phyloP scores from a whole-genome alignment of 768 basidiomycete genomes.

The Suillus luteus region DNA sequence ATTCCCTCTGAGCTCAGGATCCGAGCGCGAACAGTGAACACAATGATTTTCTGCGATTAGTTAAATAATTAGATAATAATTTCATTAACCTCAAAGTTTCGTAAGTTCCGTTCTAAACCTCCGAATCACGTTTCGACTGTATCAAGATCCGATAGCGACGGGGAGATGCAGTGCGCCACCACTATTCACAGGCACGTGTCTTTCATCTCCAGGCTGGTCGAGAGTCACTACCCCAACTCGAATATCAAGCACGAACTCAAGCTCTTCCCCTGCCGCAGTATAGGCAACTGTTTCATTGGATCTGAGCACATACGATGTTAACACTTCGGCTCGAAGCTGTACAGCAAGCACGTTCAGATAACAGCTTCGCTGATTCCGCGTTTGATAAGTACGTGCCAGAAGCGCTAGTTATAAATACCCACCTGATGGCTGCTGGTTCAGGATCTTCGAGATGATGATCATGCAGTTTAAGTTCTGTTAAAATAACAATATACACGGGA shows the following conservation, averaged over 20 bases:
- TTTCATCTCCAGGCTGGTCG: not conserved
- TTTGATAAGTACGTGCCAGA: not conserved
- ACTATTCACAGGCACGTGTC: not conserved
- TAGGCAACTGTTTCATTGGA: not conserved
- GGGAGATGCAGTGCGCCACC: no score
- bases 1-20: no score
- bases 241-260: not conserved
- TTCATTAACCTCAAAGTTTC: not conserved
- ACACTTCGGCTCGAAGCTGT: not conserved
- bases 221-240: not conserved
- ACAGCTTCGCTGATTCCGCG: not conserved
- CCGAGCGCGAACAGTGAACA: no score
- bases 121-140: not conserved
- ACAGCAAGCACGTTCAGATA: not conserved
- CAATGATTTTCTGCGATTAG: no score
- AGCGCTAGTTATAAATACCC: not conserved
- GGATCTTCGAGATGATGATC: not conserved
- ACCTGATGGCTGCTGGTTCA: not conserved
- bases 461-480: not conserved
- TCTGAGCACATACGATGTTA: not conserved
- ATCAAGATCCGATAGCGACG: not conserved
- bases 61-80: not conserved
- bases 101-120: not conserved
- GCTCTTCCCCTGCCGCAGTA: not conserved
- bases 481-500: not conserved